Percentiles rank a stretch among this genome's conserved stretches.
Conservation (phyloP, 1,284 basidiomycete genomes). For the Melampsora larici-populina region DNA sequence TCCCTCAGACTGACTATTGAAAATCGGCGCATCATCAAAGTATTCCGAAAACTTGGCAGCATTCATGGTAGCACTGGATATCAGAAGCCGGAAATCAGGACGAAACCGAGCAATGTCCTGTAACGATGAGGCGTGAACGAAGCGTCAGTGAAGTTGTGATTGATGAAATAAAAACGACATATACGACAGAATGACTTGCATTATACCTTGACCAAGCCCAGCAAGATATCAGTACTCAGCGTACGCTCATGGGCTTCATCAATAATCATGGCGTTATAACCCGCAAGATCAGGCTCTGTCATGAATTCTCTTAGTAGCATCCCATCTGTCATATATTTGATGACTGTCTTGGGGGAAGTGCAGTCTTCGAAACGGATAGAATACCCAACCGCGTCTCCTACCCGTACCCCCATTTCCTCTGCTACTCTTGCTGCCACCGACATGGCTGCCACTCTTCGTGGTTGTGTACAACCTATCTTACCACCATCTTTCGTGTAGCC, state of each 20-base stretch:
- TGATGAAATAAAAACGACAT: constrained; percentile 22
- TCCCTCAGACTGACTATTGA: constrained; percentile 65
- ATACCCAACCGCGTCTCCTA: constrained; percentile 97
- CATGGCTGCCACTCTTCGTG: constrained; percentile 98
- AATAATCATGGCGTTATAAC: constrained; percentile 87
- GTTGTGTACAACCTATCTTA: constrained; percentile 96
- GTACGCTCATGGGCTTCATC: constrained; percentile 97
- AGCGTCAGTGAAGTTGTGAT: constrained; percentile 5
- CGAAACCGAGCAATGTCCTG: constrained; percentile 95
- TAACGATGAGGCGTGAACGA: constrained; percentile 22
- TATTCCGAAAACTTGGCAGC: constrained; percentile 94
- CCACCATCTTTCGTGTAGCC: constrained; percentile 80
- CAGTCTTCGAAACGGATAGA: constrained; percentile 99
- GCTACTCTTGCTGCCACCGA: constrained; percentile 97
- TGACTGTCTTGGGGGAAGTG: constrained; percentile 92
- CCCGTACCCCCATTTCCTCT: constrained; percentile 93
- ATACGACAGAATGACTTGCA: neutral
- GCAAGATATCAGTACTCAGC: constrained; percentile 90
- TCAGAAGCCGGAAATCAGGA: constrained; percentile 82
- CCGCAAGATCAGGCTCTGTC: constrained; percentile 88
- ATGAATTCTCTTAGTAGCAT: constrained; percentile 95
- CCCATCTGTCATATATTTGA: constrained; percentile 96
- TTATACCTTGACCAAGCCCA: constrained; percentile 87
- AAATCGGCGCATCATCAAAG: constrained; percentile 89
- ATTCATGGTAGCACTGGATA: constrained; percentile 94